Evolutionary conservation across 768 basidiomycete species (phyloP), one percentile per base, ranked within the genome.

Genomic region (Tylopilus subfusipes): DNA sequence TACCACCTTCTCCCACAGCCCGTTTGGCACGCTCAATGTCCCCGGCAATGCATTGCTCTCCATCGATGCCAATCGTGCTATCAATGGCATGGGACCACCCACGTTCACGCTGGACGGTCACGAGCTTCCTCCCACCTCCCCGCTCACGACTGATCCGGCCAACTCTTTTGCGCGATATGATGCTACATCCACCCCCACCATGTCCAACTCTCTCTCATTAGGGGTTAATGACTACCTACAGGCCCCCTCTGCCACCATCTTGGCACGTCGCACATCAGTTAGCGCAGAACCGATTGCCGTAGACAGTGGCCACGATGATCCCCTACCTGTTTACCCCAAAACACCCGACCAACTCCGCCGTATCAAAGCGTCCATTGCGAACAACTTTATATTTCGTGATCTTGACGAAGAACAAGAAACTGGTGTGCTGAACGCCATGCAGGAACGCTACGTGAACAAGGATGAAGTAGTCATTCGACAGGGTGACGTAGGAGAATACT

Each of bases 261-360:
- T 98, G 67, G 92, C 92, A 29, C 84, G 97, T 34, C 85, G 97
- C 40, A 90, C 91, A 3, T 98, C 95, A 34, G 93, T 99, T 54
- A 93, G 90, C 51, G 97, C 97, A 5, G 97, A 99, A 71, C 93
- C 94, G 4, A 93, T 98, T 67, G 83, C 83, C n/a, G 82, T 97
- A 50, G 82, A 90, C 68, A 82, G 82, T 65, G 75, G 76, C 55
- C 67, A 77, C 55, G 77, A 85, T 61, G 83, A 87, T 58, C 81
- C 83, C 21, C 80, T 89, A 10, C 93, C 93, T 21, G 76, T 86
- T 48, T 89, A 82, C 63, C 77, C 78, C 8, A 98, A 99, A 76
- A 78, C 88, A 14, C 73, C 82, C 2, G 87, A 93, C 59, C 97
- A 99, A 72, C 78, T 94, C 30, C 79, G 80, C 24, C 84, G 96